Conservation (phyloP, 2,329 filamentous ascomycete genomes). For the Apiospora koreana region DNA sequence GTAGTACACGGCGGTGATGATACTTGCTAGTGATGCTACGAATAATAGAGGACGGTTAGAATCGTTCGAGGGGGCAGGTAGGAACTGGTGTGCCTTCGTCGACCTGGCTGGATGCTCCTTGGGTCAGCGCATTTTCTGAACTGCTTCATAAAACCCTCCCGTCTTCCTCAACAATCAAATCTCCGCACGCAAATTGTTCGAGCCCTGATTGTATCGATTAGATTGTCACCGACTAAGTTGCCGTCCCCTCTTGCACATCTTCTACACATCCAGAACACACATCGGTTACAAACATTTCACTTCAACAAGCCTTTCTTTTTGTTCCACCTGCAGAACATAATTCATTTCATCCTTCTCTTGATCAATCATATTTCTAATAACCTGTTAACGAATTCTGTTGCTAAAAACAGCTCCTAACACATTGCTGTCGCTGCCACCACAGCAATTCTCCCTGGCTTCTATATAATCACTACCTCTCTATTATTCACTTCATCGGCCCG, state of each 20-base stretch:
- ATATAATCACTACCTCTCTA: background rate
- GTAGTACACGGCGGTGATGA: conserved; percentile 6
- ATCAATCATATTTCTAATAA: background rate
- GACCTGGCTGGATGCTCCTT: too few species aligned
- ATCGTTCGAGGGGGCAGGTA: background rate
- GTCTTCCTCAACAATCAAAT: too few species aligned
- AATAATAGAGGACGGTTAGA: background rate
- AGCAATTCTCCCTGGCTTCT: background rate
- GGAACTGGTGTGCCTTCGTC: too few species aligned
- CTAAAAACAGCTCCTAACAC: background rate
- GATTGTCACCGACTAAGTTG: too few species aligned
- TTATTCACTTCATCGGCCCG: background rate
- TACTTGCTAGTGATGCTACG: too few species aligned
- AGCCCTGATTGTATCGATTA: too few species aligned
- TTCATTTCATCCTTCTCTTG: background rate
- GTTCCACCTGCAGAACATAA: background rate
- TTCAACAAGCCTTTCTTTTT: background rate
- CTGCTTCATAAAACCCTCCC: background rate
- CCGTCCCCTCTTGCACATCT: background rate
- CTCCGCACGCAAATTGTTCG: too few species aligned
- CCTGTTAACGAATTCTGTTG: background rate
- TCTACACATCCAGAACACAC: background rate
- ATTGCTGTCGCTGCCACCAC: background rate
- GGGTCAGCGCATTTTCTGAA: too few species aligned
- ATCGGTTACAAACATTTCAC: background rate